A percentile compares a stretch with the other conserved stretches of the same genome.
These are phyloP conservation scores for Sambucus nigra DNA, from an alignment of 129 eudicot species.

Conservation along the genomic window DNA sequence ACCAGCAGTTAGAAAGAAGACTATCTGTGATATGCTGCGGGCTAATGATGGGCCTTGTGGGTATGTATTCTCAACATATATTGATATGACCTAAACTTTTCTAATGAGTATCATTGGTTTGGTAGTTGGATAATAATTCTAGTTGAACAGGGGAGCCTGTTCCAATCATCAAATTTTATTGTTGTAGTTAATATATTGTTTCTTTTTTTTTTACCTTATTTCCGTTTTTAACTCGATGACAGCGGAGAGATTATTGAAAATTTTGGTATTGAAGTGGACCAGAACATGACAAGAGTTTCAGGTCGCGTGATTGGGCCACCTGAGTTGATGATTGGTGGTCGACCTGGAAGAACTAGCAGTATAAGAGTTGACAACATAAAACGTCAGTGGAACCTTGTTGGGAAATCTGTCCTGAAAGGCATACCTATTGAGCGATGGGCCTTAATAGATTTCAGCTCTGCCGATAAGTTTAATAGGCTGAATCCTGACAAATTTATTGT, in stretches of 20 bases:
- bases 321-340: slow-evolving; percentile 36
- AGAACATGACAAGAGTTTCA: slow-evolving; percentile 46
- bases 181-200: not conserved
- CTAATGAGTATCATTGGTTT: not conserved
- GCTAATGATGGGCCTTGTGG: slow-evolving; percentile 57
- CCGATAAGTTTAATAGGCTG: slow-evolving; percentile 1
- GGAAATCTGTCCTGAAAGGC: no score
- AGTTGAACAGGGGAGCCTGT: no score
- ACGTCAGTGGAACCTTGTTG: no score
- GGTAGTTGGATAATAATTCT: no score
- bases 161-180: not conserved
- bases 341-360: slow-evolving; percentile 9
- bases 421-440: no score
- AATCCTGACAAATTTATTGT: no score
- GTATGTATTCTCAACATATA: slow-evolving; percentile 26
- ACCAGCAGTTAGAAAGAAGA: slow-evolving; percentile 33
- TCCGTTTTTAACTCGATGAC: not conserved
- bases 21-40: slow-evolving; percentile 37
- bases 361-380: no score
- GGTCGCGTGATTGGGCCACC: slow-evolving; percentile 68
- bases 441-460: no score
- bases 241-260: slow-evolving; percentile 32
- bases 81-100: not conserved
- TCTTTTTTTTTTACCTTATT: not conserved
- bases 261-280: slow-evolving; percentile 41